Conservation (phyloP, 2,329 filamentous ascomycete species). For the Fusarium oligoseptatum region DNA sequence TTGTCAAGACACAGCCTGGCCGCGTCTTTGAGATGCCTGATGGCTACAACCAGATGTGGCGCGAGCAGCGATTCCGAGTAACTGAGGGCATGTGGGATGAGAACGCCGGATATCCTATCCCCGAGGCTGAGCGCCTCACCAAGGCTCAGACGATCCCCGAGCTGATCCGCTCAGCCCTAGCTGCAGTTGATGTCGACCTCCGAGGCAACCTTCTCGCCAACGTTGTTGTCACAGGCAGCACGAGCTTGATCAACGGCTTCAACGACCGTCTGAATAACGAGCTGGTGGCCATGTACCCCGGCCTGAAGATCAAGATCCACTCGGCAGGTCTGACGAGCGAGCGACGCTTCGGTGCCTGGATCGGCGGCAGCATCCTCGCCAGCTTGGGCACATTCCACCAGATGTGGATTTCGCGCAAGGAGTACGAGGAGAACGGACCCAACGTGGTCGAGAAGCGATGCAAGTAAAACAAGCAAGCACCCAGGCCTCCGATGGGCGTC, state of each 20-base stretch:
- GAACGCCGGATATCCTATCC: constrained; percentile 73
- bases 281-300: constrained; percentile 84
- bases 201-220: constrained; percentile 86
- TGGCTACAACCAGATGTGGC: constrained; percentile 95
- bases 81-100: constrained; percentile 94
- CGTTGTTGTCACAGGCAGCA: constrained; percentile 92
- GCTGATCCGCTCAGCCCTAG: constrained; percentile 82
- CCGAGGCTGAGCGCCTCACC: constrained; percentile 63
- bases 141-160: constrained; percentile 86
- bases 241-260: constrained; percentile 89
- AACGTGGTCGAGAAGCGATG: constrained; percentile 96
- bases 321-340: constrained; percentile 89
- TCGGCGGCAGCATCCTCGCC: constrained; percentile 94
- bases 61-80: constrained; percentile 86
- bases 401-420: constrained; percentile 98
- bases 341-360: constrained; percentile 93
- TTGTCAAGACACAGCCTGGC: constrained; percentile 78
- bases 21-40: constrained; percentile 97
- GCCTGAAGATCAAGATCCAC: constrained; percentile 87
- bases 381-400: constrained; percentile 98
- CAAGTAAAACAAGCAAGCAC: constrained; percentile 69
- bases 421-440: constrained; percentile 95
- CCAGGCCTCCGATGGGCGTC: constrained; percentile 25
- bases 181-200: constrained; percentile 88
- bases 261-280: constrained; percentile 91